These are phyloP conservation scores for Ceratocystis papillata DNA, from an alignment of 2,329 filamentous ascomycete genomes.

Conservation along the genomic window DNA sequence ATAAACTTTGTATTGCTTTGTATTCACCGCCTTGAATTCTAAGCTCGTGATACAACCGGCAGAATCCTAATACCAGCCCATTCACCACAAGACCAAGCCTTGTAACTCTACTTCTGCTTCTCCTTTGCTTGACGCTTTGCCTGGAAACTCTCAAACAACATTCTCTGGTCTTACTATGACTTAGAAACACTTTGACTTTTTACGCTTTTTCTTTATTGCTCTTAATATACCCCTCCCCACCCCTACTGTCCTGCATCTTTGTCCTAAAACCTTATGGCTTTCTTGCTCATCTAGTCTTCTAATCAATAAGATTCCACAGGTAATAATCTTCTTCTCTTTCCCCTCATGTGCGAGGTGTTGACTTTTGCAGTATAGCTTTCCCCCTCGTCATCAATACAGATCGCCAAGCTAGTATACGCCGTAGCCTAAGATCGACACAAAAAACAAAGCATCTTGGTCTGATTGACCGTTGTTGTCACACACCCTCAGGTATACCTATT, in stretches of 20 bases:
- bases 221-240: slow-evolving; percentile 10
- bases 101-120: not conserved
- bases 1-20: not conserved
- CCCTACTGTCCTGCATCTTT: too few relatives aligned
- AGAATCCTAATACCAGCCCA: slow-evolving; percentile 21
- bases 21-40: slow-evolving; percentile 18
- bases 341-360: not conserved
- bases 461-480: too few relatives aligned
- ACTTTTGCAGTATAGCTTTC: not conserved
- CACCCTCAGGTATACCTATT: too few relatives aligned
- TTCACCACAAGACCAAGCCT: not conserved
- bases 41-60: slow-evolving; percentile 22
- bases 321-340: not conserved
- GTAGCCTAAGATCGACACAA: not conserved
- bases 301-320: not conserved
- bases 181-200: not conserved
- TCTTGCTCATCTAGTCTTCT: not conserved
- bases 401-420: not conserved
- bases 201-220: not conserved
- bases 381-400: not conserved
- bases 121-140: slow-evolving; percentile 3
- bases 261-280: not conserved
- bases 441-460: not conserved
- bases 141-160: slow-evolving; percentile 6
- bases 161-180: not conserved